Percentiles rank a stretch among this genome's conserved stretches.
Evolutionary conservation across 148 eudicot genomes (phyloP).

Genomic region (Camellia japonica): DNA sequence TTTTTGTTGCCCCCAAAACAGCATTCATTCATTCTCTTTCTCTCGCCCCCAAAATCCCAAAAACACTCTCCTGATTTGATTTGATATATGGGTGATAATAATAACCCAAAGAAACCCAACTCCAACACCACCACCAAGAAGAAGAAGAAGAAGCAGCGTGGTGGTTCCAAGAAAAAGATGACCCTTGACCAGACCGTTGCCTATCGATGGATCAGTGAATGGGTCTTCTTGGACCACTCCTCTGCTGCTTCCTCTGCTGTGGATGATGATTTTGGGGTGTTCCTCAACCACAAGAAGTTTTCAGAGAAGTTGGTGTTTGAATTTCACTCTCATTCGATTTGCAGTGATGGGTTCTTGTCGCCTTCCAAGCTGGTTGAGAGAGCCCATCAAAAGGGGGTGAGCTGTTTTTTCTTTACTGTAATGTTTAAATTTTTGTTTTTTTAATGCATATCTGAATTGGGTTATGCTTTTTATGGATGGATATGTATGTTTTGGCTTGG

Average conservation of each 20-base stretch:
- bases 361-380: constrained; percentile 88
- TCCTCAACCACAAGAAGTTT: constrained; percentile 30
- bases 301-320: constrained; percentile 75
- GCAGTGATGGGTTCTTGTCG: constrained; percentile 91
- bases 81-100: neutral
- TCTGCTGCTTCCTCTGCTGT: constrained; percentile 13
- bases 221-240: constrained; percentile 56
- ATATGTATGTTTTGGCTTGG: neutral
- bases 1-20: no score
- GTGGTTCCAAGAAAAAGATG: constrained; percentile 67
- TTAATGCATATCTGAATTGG: neutral
- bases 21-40: neutral
- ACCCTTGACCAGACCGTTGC: constrained; percentile 70
- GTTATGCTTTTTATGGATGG: neutral
- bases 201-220: constrained; percentile 61
- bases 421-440: neutral
- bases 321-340: constrained; percentile 77
- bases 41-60: neutral
- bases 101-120: constrained; percentile 28
- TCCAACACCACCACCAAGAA: constrained; percentile 18
- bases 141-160: constrained; percentile 74
- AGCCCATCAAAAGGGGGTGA: constrained; percentile 93
- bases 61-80: neutral
- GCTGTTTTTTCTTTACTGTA: constrained; percentile 1
- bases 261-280: constrained; percentile 58